phyloP scores from a whole-genome alignment of 192 early-diverging fungal species.

The Backusella sp. region DNA sequence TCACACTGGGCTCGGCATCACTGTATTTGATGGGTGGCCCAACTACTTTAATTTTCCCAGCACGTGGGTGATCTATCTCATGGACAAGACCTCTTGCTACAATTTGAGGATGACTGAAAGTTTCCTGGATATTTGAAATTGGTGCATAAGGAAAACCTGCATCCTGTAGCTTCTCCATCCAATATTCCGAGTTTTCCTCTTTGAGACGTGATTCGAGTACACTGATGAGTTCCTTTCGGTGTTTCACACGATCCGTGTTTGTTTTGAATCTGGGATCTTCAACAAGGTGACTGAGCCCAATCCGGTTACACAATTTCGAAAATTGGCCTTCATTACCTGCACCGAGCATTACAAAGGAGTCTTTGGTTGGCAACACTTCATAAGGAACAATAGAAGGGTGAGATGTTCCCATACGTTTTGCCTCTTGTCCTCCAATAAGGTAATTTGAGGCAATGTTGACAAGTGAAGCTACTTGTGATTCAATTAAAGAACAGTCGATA shows the following conservation, averaged over 20 bases:
- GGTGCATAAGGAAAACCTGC: slow-evolving; percentile 82
- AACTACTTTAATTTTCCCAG: slow-evolving; percentile 74
- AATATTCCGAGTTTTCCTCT: slow-evolving; percentile 52
- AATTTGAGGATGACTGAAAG: slow-evolving; percentile 76
- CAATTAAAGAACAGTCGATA: slow-evolving; percentile 86
- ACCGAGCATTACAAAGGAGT: slow-evolving; percentile 84
- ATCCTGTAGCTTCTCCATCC: slow-evolving; percentile 63
- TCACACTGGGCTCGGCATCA: slow-evolving; percentile 59
- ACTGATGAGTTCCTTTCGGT: slow-evolving; percentile 63
- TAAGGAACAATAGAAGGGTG: slow-evolving; percentile 95
- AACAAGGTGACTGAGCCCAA: slow-evolving; percentile 49
- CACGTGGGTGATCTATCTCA: slow-evolving; percentile 78
- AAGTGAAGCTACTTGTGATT: slow-evolving; percentile 82
- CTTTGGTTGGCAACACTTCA: slow-evolving; percentile 75
- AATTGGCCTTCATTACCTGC: slow-evolving; percentile 92
- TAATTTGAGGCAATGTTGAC: slow-evolving; percentile 91
- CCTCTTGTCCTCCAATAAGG: slow-evolving; percentile 80
- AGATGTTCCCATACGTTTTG: slow-evolving; percentile 78
- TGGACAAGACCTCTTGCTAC: slow-evolving; percentile 68
- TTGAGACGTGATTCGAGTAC: slow-evolving; percentile 53
- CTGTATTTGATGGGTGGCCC: slow-evolving; percentile 80
- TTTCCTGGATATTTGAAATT: slow-evolving; percentile 78
- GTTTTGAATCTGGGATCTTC: slow-evolving; percentile 56
- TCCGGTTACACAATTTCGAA: slow-evolving; percentile 53
- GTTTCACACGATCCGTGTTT: slow-evolving; percentile 74